A percentile compares a stretch with the other conserved stretches of the same genome.
Evolutionary conservation across 306 rosid genomes (phyloP).

Genomic region (Fragaria ananassa): DNA sequence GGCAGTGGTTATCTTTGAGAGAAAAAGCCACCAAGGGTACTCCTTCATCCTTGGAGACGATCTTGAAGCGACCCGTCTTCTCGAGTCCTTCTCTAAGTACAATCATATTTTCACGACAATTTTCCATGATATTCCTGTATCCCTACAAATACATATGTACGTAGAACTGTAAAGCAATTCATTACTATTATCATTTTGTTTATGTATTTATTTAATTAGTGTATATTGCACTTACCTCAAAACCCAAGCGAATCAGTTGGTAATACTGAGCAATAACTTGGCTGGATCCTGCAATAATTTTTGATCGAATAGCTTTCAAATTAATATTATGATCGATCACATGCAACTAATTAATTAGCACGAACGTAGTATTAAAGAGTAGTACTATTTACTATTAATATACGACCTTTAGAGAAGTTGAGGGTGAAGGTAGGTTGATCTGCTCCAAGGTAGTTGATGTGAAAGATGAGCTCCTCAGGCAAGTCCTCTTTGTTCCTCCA

Average conservation of each 20-base stretch:
- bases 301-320: not conserved
- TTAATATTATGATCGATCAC: not conserved
- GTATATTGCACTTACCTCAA: constrained; percentile 40
- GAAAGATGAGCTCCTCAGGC: constrained; percentile 94
- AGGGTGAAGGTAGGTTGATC: constrained; percentile 99
- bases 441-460: constrained; percentile 90
- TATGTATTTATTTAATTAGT: not conserved
- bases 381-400: no score
- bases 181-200: not conserved
- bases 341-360: not conserved
- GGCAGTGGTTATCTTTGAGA: constrained; percentile 55
- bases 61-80: constrained; percentile 58
- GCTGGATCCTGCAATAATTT: constrained; percentile 68
- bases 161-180: not conserved
- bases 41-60: constrained; percentile 77
- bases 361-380: not conserved
- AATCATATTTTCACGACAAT: constrained; percentile 79
- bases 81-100: constrained; percentile 76
- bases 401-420: constrained; percentile 80
- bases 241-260: constrained; percentile 84
- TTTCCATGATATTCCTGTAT: constrained; percentile 80
- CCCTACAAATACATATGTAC: constrained; percentile 37
- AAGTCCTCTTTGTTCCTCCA: constrained; percentile 84
- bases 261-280: constrained; percentile 94
- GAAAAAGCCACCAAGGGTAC: constrained; percentile 91